Conservation (phyloP, 2,329 filamentous ascomycete genomes). For the Ceratocystis destructans region DNA sequence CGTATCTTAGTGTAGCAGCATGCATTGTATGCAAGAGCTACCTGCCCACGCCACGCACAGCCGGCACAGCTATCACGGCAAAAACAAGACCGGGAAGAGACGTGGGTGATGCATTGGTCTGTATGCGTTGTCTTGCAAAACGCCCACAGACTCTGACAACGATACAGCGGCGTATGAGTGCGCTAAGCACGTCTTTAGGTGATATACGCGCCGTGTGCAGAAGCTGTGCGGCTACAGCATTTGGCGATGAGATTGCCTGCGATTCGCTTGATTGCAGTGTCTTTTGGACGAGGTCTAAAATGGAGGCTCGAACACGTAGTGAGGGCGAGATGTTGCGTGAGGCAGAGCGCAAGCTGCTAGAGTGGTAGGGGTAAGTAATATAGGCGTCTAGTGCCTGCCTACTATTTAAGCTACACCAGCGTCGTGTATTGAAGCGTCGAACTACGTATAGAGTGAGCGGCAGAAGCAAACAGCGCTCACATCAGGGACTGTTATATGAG, state of each 20-base stretch:
- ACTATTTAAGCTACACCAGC: no score
- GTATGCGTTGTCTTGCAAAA: constrained; percentile 38
- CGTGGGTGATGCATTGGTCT: background rate
- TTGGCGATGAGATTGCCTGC: constrained; percentile 66
- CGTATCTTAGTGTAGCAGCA: constrained; percentile 70
- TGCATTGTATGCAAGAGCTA: constrained; percentile 57
- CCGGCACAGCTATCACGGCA: background rate
- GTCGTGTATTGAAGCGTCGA: background rate
- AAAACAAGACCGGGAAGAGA: no score
- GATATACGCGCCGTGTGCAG: constrained; percentile 62
- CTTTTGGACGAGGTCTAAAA: constrained; percentile 65
- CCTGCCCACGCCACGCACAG: background rate
- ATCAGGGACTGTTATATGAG: no score
- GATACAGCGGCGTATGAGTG: constrained; percentile 46
- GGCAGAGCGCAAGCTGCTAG: constrained; percentile 25
- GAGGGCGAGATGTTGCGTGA: constrained; percentile 27
- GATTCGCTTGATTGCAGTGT: constrained; percentile 88
- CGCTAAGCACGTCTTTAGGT: constrained; percentile 40
- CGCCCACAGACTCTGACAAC: constrained; percentile 45
- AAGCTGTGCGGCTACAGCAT: constrained; percentile 61
- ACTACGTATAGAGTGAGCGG: background rate
- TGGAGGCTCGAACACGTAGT: constrained; percentile 35
- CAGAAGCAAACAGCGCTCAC: no score
- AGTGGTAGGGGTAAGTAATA: constrained; percentile 24
- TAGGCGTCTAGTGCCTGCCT: background rate